Conservation (phyloP, 768 basidiomycete genomes). For the Favolaschia claudopus region DNA sequence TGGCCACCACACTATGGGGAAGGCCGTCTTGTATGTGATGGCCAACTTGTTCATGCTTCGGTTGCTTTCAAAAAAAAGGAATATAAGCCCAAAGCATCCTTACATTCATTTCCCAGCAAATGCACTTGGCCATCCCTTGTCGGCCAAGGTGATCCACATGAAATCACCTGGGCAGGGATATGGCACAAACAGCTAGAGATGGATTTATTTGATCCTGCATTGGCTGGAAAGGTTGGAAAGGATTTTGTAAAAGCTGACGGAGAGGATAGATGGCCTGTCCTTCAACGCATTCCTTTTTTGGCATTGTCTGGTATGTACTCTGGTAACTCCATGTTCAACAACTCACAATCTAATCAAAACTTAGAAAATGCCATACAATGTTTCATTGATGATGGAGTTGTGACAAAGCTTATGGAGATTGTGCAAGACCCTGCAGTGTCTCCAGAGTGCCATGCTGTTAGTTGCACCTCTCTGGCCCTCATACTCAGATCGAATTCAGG, state of each 20-base stretch:
- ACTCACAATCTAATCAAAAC: not conserved
- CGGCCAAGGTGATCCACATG: not conserved
- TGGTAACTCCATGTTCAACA: no score
- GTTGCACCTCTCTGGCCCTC: not conserved
- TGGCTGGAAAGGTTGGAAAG: not conserved
- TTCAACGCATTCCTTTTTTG: not conserved
- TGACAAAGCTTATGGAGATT: not conserved
- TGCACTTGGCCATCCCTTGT: not conserved
- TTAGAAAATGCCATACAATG: not conserved
- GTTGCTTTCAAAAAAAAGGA: not conserved
- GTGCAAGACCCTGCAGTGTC: not conserved
- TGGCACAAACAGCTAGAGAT: not conserved
- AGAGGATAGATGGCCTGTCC: not conserved
- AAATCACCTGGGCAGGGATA: not conserved
- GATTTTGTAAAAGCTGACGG: not conserved
- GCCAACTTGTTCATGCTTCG: not conserved
- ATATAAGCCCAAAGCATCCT: not conserved
- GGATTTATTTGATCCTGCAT: not conserved
- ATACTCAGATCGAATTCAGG: not conserved
- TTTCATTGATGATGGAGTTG: not conserved
- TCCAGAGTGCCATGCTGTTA: not conserved
- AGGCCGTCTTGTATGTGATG: not conserved
- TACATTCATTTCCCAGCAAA: not conserved
- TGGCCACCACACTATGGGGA: not conserved
- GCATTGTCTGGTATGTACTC: slow-evolving; percentile 2